These are phyloP conservation scores for Colletotrichum cereale DNA, from an alignment of 2,329 filamentous ascomycete genomes.

Conservation along the genomic window DNA sequence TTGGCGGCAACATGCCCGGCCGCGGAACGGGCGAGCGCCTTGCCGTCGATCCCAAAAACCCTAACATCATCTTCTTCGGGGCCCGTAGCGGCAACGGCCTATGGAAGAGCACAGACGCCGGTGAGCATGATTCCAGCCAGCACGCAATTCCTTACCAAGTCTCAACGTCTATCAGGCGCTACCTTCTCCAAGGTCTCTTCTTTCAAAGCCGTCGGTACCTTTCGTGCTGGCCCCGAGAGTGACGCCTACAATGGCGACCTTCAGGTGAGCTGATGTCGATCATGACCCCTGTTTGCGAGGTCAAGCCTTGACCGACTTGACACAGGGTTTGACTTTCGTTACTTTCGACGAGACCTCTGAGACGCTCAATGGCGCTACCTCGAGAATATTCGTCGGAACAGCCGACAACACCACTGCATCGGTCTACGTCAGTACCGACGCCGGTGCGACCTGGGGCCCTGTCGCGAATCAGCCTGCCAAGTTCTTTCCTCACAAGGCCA, in stretches of 20 bases:
- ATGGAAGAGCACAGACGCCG: slow-evolving; percentile 69
- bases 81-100: slow-evolving; percentile 70
- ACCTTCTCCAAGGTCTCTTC: slow-evolving; percentile 64
- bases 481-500: slow-evolving; percentile 67
- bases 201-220: slow-evolving; percentile 67
- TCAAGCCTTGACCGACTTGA: background rate
- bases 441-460: slow-evolving; percentile 64
- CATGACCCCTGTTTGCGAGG: slow-evolving; percentile 32
- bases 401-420: slow-evolving; percentile 66
- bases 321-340: slow-evolving; percentile 62
- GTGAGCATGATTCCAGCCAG: slow-evolving; percentile 51
- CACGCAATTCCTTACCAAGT: background rate
- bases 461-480: slow-evolving; percentile 63
- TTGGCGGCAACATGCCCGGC: slow-evolving; percentile 73
- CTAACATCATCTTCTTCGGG: slow-evolving; percentile 69
- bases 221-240: slow-evolving; percentile 58
- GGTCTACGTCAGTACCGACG: slow-evolving; percentile 66
- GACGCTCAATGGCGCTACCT: slow-evolving; percentile 60
- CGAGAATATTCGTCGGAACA: slow-evolving; percentile 68
- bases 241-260: slow-evolving; percentile 58
- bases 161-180: slow-evolving; percentile 47
- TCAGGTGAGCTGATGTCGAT: slow-evolving; percentile 41
- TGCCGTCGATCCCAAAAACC: slow-evolving; percentile 68
- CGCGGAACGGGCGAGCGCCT: slow-evolving; percentile 70
- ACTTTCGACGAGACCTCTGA: slow-evolving; percentile 67